Evolutionary conservation across 257 asterid species (phyloP), one percentile per base, ranked within the genome.

Genomic region (Ligustrum vulgare): DNA sequence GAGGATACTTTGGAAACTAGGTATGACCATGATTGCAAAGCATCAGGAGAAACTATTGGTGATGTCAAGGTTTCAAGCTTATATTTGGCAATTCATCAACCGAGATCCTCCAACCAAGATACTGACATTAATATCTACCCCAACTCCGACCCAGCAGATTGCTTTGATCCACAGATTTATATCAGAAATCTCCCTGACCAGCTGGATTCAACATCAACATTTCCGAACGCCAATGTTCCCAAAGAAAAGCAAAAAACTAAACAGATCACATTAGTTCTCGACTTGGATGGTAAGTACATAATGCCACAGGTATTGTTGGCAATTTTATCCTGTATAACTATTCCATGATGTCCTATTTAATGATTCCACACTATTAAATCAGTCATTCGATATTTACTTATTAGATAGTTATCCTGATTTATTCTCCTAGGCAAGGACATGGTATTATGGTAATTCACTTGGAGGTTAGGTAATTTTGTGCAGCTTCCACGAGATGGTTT

Each of bases 81-180:
- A 78, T 90, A 83, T 86, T 67, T 86, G 85, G 96, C 89, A 74
- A 90, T 86, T 62, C 85, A 77, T 82, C 97, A 93, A 80, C 67
- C 90, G 79, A 84, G 86, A 86, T 80, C 96, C 72, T 81, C 79
- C 74, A 69, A 78, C 82, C 87, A 85, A 83, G 91, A 86, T 68
- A 68, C 85, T 82, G 86, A 85, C 72, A 69, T 81, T 58, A 77
- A 79, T 82, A 66, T 83, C 36, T 83, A 70, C 77, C 62, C 75
- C 45, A 91, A 90, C 72, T 88, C 82, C 75, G 97, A 91, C 80
- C 86, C 87, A 54, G 58, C 1, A 16, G 97, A 94, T 22, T 83
- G 80, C 84, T 88, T 94, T 86, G 97, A 94, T 82, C 97, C 97
- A 22, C 97, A 92, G 77, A 81, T 89, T 78, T 91, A 86, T 81